phyloP scores from a whole-genome alignment of 176 grass and related monocot species.

The Coix lacrymajobi region DNA sequence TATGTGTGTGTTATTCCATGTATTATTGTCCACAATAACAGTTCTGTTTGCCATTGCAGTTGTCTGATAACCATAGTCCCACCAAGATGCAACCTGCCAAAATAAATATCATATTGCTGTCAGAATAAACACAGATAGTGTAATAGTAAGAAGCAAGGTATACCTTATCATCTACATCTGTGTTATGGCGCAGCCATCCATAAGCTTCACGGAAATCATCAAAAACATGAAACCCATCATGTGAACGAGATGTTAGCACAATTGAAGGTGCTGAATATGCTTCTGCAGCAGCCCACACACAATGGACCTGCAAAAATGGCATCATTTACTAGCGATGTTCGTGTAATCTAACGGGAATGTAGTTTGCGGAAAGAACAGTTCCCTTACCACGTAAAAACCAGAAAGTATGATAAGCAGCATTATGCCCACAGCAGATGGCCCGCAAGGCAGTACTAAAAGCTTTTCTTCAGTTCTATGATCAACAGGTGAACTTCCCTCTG shows the following conservation, averaged over 20 bases:
- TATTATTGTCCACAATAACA: constrained; percentile 98
- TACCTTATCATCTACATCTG: constrained; percentile 98
- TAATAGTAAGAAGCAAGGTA: background rate
- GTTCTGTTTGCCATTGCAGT: constrained; percentile 99
- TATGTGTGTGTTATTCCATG: constrained; percentile 99
- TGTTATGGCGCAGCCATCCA: constrained; percentile 96
- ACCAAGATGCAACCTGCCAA: constrained; percentile 93
- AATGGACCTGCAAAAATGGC: constrained; percentile 73
- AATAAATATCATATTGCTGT: background rate
- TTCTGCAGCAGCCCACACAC: constrained; percentile 99
- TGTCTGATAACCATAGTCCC: constrained; percentile 99
- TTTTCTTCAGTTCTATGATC: constrained; percentile 58
- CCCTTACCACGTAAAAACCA: constrained; percentile 93
- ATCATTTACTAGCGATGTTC: background rate
- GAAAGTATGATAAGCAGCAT: constrained; percentile 68
- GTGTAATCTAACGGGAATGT: background rate
- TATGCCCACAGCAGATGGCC: constrained; percentile 68
- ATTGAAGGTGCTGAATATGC: constrained; percentile 98
- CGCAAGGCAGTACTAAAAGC: constrained; percentile 74
- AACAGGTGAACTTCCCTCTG: constrained; percentile 40
- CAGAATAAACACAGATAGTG: constrained; percentile 14
- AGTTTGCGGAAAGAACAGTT: background rate
- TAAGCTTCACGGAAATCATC: constrained; percentile 99
- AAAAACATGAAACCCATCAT: constrained; percentile 92
- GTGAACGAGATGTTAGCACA: constrained; percentile 92